A percentile compares a stretch with the other conserved stretches of the same genome.
Evolutionary conservation across 306 rosid species (phyloP).

Genomic region (Prunus padus): DNA sequence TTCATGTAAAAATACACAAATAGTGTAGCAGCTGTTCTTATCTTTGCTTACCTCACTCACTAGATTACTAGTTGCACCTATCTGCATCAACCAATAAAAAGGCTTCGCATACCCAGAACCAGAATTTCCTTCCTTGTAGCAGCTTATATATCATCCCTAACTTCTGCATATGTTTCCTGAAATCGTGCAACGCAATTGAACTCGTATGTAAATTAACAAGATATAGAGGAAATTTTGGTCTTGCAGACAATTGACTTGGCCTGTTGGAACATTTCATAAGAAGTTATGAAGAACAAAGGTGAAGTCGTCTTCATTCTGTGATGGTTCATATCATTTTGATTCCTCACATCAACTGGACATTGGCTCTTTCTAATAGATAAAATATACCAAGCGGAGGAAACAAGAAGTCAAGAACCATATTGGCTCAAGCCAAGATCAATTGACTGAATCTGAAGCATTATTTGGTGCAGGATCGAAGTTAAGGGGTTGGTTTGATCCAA

Average conservation of each 20-base stretch:
- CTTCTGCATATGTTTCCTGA: neutral
- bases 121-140: neutral
- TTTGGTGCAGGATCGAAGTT: too few species aligned
- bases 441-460: neutral
- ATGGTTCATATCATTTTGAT: neutral
- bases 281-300: neutral
- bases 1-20: neutral
- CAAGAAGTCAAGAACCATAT: neutral
- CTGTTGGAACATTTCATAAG: neutral
- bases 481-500: neutral
- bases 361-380: neutral
- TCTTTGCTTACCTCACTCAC: constrained; percentile 3
- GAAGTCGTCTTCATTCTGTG: neutral
- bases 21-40: neutral
- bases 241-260: constrained; percentile 1
- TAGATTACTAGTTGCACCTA: neutral
- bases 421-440: neutral
- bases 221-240: neutral
- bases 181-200: neutral
- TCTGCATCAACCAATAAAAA: neutral
- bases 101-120: neutral
- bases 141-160: neutral
- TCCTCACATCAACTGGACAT: neutral
- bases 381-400: neutral
- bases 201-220: neutral